Percentiles rank a stretch among this genome's conserved stretches.
Conservation (phyloP, 495 filamentous ascomycete species). For the Letharia lupina region DNA sequence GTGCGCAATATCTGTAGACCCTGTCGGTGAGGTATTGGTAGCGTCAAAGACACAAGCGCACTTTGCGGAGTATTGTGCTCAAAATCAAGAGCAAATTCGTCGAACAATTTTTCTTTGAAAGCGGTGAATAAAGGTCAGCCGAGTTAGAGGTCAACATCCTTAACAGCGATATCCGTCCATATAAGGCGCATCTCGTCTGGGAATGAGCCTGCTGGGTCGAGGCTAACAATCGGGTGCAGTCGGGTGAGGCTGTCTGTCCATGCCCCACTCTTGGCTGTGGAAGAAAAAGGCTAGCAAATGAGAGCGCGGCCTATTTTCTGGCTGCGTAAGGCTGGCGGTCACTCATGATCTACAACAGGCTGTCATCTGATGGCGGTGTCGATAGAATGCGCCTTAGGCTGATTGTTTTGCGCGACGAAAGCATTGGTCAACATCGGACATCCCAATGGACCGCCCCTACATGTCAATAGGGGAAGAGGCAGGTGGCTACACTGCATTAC, state of each 20-base stretch:
- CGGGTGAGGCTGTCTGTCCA: neutral
- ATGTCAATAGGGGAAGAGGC: neutral
- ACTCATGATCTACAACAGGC: neutral
- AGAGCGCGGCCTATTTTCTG: neutral
- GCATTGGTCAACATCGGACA: neutral
- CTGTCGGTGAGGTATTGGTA: neutral
- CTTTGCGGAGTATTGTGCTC: neutral
- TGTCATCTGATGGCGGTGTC: neutral
- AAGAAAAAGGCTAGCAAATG: neutral
- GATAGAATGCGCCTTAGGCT: neutral
- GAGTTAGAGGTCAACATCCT: neutral
- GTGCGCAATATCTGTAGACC: neutral
- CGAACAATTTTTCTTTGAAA: neutral
- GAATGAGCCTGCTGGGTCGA: neutral
- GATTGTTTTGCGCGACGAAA: neutral
- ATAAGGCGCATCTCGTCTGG: neutral
- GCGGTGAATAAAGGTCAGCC: neutral
- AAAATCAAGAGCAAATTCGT: too few relatives aligned
- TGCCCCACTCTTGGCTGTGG: neutral
- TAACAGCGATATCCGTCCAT: neutral
- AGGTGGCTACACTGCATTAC: neutral
- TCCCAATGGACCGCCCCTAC: neutral
- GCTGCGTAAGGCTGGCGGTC: neutral
- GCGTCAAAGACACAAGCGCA: neutral
- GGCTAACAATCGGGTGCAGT: neutral